Evolutionary conservation across 805 yeast genomes (phyloP), one percentile per base, ranked within the genome.

Genomic region (Wickerhamomyces alni): DNA sequence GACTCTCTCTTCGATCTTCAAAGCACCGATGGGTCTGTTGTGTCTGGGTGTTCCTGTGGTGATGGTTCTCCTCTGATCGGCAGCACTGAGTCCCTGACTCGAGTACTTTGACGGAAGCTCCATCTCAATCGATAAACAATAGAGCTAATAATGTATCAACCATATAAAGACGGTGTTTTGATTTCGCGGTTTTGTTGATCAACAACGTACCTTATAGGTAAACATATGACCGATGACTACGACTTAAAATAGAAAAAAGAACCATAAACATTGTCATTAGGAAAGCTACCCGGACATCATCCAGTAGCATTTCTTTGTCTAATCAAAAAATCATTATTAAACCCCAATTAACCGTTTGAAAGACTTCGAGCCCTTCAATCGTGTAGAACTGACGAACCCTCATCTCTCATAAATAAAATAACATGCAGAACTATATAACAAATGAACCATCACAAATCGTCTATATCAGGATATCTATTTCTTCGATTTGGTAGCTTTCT

Each of bases 401-500:
- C 24, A 21, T 21, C 17, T 13, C 31, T 29, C 31, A 29, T n/a
- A 13, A 29, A n/a, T n/a, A 29, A n/a, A 33, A 21, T 9, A 21
- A 21, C 6, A 21, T 7, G 9, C 9, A 21, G 9, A 21, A 21
- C 24, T 21, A 21, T 21, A 9, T 7, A 21, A 21, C 24, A 21
- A 21, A 21, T 21, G 6, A 21, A 21, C 24, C 9, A 21, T 21
- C 24, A 21, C 24, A 21, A 21, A 21, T 21, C 24, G 9, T 21
- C 9, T 21, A 7, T 21, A 26, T 5, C 15, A 9, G n/a, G 30
- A 12, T 25, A 25, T 13, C 25, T 17, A 34, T 27, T 27, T 35
- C 17, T 18, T 24, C 15, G 29, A 33, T 29, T 49, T 47, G 35
- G 54, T 42, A 46, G 74, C 69, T 62, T 74, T 80, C 74, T 80